phyloP scores from a whole-genome alignment of 2,329 filamentous ascomycete genomes.

The Aulographum hederae region DNA sequence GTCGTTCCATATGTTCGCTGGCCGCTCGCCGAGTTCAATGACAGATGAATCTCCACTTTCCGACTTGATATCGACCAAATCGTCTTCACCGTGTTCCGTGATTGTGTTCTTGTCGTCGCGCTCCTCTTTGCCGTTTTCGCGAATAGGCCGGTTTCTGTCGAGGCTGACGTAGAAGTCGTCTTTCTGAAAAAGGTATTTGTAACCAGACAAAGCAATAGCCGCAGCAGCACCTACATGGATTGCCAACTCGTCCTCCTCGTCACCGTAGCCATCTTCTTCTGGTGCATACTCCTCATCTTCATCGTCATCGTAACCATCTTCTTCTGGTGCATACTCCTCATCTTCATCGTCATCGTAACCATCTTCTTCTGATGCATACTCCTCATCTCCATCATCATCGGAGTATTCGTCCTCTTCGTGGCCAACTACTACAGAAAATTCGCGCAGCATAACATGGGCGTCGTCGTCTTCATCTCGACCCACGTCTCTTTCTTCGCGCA shows the following conservation, averaged over 20 bases:
- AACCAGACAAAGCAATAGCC: too few relatives aligned
- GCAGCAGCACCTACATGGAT: too few relatives aligned
- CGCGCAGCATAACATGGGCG: not conserved
- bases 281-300: constrained; percentile 2
- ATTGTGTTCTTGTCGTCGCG: too few relatives aligned
- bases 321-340: constrained; percentile 2
- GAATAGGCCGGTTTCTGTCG: too few relatives aligned
- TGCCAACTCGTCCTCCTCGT: constrained; percentile 6
- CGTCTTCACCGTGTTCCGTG: too few relatives aligned
- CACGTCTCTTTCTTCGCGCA: constrained; percentile 38
- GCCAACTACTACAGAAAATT: not conserved
- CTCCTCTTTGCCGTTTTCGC: too few relatives aligned
- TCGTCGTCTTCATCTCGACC: constrained; percentile 17
- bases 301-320: constrained; percentile 5
- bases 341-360: constrained; percentile 5
- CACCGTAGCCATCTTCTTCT: constrained; percentile 2
- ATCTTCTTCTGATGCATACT: constrained; percentile 4
- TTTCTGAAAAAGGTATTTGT: too few relatives aligned
- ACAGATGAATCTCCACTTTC: too few relatives aligned
- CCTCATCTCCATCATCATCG: constrained; percentile 2
- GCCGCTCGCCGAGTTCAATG: too few relatives aligned
- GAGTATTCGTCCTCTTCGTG: not conserved
- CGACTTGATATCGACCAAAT: too few relatives aligned
- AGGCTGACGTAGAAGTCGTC: too few relatives aligned
- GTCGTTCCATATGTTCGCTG: too few relatives aligned